Percentiles rank a stretch among this genome's conserved stretches.
Evolutionary conservation across 2,329 filamentous ascomycete species (phyloP).

Genomic region (Diplodia seriata): DNA sequence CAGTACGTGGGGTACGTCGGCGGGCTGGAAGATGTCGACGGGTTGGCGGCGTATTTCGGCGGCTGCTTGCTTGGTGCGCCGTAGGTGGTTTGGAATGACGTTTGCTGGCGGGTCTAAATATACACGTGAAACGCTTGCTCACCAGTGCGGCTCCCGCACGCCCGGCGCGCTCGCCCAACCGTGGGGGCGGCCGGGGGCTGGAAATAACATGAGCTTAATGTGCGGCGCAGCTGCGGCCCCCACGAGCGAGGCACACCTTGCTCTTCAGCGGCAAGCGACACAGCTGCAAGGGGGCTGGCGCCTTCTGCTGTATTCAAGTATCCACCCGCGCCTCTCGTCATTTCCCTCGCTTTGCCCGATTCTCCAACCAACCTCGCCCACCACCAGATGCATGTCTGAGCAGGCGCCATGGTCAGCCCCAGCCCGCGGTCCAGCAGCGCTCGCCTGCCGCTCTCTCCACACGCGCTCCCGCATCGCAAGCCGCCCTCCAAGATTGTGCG

Average conservation of each 20-base stretch:
- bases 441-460: constrained; percentile 4
- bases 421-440: constrained; percentile 15
- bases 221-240: not conserved
- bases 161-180: no score
- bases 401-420: constrained; percentile 24
- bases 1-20: constrained; percentile 65
- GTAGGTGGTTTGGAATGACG: no score
- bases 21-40: constrained; percentile 44
- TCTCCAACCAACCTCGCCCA: not conserved
- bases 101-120: no score
- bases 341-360: not conserved
- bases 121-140: not conserved
- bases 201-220: no score
- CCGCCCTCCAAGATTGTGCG: constrained; percentile 6
- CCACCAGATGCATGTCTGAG: no score
- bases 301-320: constrained; percentile 11
- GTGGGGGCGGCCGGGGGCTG: no score
- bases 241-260: not conserved
- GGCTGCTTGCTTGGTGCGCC: constrained; percentile 16
- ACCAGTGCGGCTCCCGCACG: no score
- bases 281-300: constrained; percentile 7
- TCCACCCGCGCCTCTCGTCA: not conserved
- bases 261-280: no score
- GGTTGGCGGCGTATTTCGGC: constrained; percentile 40
- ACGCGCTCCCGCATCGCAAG: not conserved